Conservation (phyloP, 352 stramenopile species). For the Globisporangium viniferum region DNA sequence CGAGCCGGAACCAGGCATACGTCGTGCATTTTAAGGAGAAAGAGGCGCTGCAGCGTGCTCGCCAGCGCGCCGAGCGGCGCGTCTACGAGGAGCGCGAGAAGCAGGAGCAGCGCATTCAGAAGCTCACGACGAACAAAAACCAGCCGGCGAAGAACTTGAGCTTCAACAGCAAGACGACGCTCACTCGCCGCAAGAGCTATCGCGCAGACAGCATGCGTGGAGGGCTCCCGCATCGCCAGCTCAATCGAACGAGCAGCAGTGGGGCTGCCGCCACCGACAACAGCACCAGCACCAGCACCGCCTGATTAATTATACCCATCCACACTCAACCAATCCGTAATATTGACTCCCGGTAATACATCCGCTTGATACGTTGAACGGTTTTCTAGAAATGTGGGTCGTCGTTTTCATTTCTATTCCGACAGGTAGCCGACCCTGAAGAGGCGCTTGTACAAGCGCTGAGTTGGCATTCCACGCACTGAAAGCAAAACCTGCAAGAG, state of each 20-base stretch:
- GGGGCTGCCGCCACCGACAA: background rate
- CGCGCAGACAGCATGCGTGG: slow-evolving; percentile 46
- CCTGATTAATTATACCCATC: slow-evolving; percentile 1
- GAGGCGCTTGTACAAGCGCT: background rate
- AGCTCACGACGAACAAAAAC: slow-evolving; percentile 35
- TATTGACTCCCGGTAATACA: background rate
- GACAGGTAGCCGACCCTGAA: background rate
- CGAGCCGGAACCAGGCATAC: slow-evolving; percentile 62
- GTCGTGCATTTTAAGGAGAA: slow-evolving; percentile 69
- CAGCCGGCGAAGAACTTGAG: slow-evolving; percentile 25
- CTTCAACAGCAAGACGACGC: slow-evolving; percentile 48
- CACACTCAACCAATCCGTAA: background rate
- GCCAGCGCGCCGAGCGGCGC: slow-evolving; percentile 58
- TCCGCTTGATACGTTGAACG: background rate
- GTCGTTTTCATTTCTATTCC: slow-evolving; percentile 4
- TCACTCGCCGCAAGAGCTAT: slow-evolving; percentile 44
- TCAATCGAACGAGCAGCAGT: slow-evolving; percentile 23
- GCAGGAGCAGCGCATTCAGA: slow-evolving; percentile 52
- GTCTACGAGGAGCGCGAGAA: slow-evolving; percentile 70
- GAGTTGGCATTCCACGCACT: too few species aligned
- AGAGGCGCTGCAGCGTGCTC: slow-evolving; percentile 40
- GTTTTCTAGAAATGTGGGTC: background rate
- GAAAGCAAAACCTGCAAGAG: too few species aligned
- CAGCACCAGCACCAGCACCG: slow-evolving; percentile 19
- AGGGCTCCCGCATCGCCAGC: slow-evolving; percentile 27